Base-by-base conservation (phyloP, 805 yeast species). In the Ogataea populi-albae region DNA sequence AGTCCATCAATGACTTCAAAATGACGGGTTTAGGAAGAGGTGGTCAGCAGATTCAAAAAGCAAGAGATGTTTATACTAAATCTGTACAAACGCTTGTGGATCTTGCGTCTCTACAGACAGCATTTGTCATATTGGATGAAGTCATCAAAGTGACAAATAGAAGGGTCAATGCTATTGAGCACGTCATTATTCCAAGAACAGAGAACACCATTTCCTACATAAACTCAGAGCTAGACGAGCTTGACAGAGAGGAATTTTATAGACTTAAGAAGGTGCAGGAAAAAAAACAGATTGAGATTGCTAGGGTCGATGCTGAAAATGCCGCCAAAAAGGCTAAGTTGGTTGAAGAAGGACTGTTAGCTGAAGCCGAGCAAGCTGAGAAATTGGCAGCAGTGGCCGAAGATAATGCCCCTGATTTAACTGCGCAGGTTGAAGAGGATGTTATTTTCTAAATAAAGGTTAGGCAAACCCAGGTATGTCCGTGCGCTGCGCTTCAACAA, bases 81-180 rank as follows among this genome's bases (percentile, higher is more conserved):
- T 96, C 96, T 10, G 97, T 93, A n/a, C 98, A 93, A 64, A 88
- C 97, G 0, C 73, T 91, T 45, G 97, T 91, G 21, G 97, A 88
- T 59, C 73, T 91, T 49, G 98, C 98, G 0, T 87, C 97, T 9
- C 69, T 93, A 55, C 98, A 91, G 62, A 91, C 98, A 5, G 98
- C 98, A 2, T 91, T 91, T 60, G 87, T 93, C 37, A 91, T 91
- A 49, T 75, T 91, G 54, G 98, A 93, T 65, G 98, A 91, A 63
- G 98, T 91, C 40, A 93, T 91, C 62, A 93, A 93, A 64, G 96
- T 93, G 42, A 91, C 98, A 36, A 91, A 91, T 65, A 79, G 98
- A 69, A 86, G 98, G 73, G 98, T 91, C 55, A 91, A 91, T 61
- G 98, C 98, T 45, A 91, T 91, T 64, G 98, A 91, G 68, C 98